A percentile compares a stretch with the other conserved stretches of the same genome.
Evolutionary conservation across 1,284 basidiomycete genomes (phyloP).

Genomic region (Anthracocystis walkeri): DNA sequence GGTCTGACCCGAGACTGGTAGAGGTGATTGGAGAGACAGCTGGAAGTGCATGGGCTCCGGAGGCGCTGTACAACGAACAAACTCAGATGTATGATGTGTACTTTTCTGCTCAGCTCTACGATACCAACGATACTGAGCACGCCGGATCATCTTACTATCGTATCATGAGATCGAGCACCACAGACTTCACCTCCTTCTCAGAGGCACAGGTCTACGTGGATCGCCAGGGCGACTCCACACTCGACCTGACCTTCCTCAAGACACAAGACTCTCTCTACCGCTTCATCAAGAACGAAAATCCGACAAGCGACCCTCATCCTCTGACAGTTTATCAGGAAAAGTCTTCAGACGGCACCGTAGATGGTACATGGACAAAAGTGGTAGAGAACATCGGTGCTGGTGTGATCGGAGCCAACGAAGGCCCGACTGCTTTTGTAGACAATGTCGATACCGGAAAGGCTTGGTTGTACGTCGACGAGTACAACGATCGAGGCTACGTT

Average conservation of each 20-base stretch:
- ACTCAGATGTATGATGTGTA: constrained; percentile 22
- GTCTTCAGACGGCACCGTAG: constrained; percentile 7
- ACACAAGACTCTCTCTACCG: constrained; percentile 15
- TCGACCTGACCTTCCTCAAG: constrained; percentile 27
- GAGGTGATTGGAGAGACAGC: constrained; percentile 9
- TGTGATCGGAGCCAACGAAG: constrained; percentile 10
- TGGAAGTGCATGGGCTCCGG: constrained; percentile 29
- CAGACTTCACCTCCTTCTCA: constrained; percentile 20
- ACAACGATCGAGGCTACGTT: constrained; percentile 19
- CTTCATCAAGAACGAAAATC: constrained; percentile 33
- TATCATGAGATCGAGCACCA: constrained; percentile 20
- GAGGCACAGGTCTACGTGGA: constrained; percentile 18
- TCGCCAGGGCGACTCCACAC: constrained; percentile 9
- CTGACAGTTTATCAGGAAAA: constrained; percentile 24
- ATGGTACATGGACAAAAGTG: constrained; percentile 21
- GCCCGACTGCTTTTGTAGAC: constrained; percentile 21
- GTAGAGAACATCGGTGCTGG: constrained; percentile 21
- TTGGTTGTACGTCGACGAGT: constrained; percentile 27
- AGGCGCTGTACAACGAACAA: constrained; percentile 19
- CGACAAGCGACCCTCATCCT: constrained; percentile 20
- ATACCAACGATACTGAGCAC: constrained; percentile 7
- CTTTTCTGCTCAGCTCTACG: constrained; percentile 17
- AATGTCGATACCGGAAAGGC: constrained; percentile 8
- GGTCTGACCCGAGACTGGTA: constrained; percentile 8
- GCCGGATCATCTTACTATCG: constrained; percentile 9